Conservation (phyloP, 73 alveolate species). For the Diophrys appendiculata region DNA sequence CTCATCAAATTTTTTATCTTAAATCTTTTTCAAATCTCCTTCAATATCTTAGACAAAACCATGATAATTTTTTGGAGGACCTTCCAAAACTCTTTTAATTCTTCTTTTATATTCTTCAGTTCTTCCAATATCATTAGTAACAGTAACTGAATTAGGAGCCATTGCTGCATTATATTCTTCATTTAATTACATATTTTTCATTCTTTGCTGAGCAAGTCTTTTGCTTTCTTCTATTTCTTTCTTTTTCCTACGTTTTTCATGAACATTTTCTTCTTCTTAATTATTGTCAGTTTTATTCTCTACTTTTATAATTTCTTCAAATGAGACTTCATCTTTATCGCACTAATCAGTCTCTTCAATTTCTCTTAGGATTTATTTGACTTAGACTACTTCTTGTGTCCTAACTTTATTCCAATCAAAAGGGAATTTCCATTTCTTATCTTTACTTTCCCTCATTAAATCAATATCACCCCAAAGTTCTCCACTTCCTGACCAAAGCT, state of each 20-base stretch:
- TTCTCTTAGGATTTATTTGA: conserved; percentile 58
- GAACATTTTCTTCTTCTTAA: background rate
- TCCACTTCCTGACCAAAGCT: conserved; percentile 68
- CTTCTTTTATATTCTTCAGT: conserved; percentile 54
- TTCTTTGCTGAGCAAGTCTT: background rate
- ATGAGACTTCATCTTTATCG: background rate
- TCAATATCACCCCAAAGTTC: conserved; percentile 71
- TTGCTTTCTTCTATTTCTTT: background rate
- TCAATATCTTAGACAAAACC: conserved; percentile 49
- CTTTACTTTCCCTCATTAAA: conserved; percentile 53
- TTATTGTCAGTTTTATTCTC: no score
- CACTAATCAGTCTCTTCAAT: conserved; percentile 54
- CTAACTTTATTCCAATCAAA: conserved; percentile 80
- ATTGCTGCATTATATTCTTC: background rate
- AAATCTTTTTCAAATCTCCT: conserved; percentile 41
- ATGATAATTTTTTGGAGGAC: conserved; percentile 42
- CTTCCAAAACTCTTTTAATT: conserved; percentile 44
- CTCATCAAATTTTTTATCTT: background rate
- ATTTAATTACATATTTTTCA: background rate
- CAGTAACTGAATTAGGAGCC: background rate
- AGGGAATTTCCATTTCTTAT: conserved; percentile 81
- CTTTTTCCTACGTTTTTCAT: background rate
- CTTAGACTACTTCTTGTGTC: conserved; percentile 70
- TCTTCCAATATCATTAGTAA: conserved; percentile 34
- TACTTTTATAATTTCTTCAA: no score